phyloP scores from a whole-genome alignment of 805 yeast genomes.

The Monosporozyma yasuniensis region DNA sequence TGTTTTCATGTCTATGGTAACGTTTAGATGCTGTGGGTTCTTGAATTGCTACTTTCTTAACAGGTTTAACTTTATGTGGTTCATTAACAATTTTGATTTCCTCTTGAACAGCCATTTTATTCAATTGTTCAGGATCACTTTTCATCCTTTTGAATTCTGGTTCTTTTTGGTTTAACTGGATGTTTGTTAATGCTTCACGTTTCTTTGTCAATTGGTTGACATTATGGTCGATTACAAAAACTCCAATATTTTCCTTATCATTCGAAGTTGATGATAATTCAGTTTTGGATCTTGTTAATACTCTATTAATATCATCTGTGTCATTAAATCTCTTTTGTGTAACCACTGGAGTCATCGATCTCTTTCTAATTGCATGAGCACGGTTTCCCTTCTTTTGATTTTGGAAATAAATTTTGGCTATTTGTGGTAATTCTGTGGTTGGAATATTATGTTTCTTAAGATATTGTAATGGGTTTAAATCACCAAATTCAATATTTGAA shows the following conservation, averaged over 20 bases:
- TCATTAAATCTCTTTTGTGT: background rate
- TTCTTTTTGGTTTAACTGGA: slow-evolving; percentile 17
- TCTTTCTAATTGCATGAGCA: slow-evolving; percentile 24
- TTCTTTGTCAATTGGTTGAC: slow-evolving; percentile 3
- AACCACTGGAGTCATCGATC: slow-evolving; percentile 5
- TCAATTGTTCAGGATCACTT: slow-evolving; percentile 2
- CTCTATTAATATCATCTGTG: background rate
- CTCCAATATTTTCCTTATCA: background rate
- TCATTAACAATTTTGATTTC: background rate
- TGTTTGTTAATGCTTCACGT: slow-evolving; percentile 24
- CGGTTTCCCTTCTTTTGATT: slow-evolving; percentile 30
- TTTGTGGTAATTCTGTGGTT: slow-evolving; percentile 30
- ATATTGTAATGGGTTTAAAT: slow-evolving; percentile 35
- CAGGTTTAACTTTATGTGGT: background rate
- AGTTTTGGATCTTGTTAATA: background rate
- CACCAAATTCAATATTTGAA: slow-evolving; percentile 28
- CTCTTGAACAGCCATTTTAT: background rate
- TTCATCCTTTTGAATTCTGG: slow-evolving; percentile 7
- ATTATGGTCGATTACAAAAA: background rate
- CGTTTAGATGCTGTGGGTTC: slow-evolving; percentile 2
- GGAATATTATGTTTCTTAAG: slow-evolving; percentile 31
- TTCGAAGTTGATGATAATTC: background rate
- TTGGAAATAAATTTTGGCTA: slow-evolving; percentile 32
- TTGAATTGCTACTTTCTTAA: slow-evolving; percentile 3
- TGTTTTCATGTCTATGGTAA: background rate